Evolutionary conservation across 139 green algal genomes (phyloP), one percentile per base, ranked within the genome.

Genomic region (Picochlorum sp.): DNA sequence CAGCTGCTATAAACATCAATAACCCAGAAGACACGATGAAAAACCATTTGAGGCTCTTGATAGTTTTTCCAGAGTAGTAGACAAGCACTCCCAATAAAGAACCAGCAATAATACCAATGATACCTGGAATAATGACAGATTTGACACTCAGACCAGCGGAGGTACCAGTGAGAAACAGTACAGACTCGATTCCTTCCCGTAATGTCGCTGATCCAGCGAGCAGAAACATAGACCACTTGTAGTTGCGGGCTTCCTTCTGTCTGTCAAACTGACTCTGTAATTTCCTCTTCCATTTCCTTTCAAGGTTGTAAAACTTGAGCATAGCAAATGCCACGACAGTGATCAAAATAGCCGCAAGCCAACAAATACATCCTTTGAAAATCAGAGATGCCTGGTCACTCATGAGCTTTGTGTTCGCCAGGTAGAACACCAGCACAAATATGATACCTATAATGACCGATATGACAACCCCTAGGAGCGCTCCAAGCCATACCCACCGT

Each of bases 251-350:
- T 39, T 29, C 43, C 13, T 18, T 40, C 28, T 25, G 29, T 35
- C 13, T 12, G 30, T 24, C 20, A 14, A 45, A 44, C 7, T 50
- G n/a, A 16, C 20, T 18, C 28, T 65, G 41, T 41, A 81, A 56
- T 57, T 81, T 80, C 41, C 20, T 44, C 52, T 57, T 54, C 74
- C 74, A 81, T 64, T 81, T 81, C 26, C 63, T 51, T 44, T 81
- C 74, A 43, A 80, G 55, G 41, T 76, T 76, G 33, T 65, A 76
- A 47, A 81, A 78, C 20, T 71, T 74, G 22, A 82, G 63, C 71
- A 82, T 81, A 44, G 61, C 44, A 50, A 82, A 78, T 31, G 61
- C 72, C 1, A 82, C 52, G 1, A 75, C 3, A 2, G 72, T 77
- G 66, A 82, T 77, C 30, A 82, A 49, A 16, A 69, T 57, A 13